Conservation (phyloP, 1,139 yeast genomes). For the Protomyces pachydermus region DNA sequence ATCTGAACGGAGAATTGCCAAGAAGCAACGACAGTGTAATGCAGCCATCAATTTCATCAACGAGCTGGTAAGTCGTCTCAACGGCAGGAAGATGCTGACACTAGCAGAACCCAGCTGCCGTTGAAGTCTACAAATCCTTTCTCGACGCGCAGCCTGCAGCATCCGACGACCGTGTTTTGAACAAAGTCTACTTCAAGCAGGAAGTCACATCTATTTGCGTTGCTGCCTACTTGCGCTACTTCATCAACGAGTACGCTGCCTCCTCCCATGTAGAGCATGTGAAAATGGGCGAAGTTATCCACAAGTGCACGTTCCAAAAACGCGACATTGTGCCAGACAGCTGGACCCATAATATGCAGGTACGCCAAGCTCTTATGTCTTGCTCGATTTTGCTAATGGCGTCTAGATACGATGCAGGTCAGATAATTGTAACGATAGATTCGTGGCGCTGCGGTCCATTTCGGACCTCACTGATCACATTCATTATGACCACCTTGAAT, state of each 20-base stretch:
- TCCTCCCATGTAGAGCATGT: not conserved
- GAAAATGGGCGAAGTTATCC: no score
- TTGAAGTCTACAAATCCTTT: not conserved
- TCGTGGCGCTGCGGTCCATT: not conserved
- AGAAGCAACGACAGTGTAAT: no score
- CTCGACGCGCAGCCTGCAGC: not conserved
- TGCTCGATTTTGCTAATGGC: not conserved
- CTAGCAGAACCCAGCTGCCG: not conserved
- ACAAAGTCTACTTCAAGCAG: not conserved
- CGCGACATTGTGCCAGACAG: no score
- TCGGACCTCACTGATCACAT: no score
- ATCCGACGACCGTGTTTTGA: not conserved
- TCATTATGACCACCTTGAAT: not conserved
- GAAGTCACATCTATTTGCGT: not conserved
- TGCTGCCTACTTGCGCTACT: not conserved
- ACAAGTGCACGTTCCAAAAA: no score
- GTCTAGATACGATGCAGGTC: not conserved
- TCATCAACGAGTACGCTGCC: not conserved
- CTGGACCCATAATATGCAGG: no score
- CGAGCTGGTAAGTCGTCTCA: no score
- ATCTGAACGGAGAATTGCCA: no score
- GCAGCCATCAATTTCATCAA: no score
- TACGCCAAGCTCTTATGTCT: no score
- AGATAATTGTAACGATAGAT: not conserved
- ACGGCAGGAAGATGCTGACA: no score